Evolutionary conservation across 495 filamentous ascomycete species (phyloP).

Genomic region (Tricharina praecox): DNA sequence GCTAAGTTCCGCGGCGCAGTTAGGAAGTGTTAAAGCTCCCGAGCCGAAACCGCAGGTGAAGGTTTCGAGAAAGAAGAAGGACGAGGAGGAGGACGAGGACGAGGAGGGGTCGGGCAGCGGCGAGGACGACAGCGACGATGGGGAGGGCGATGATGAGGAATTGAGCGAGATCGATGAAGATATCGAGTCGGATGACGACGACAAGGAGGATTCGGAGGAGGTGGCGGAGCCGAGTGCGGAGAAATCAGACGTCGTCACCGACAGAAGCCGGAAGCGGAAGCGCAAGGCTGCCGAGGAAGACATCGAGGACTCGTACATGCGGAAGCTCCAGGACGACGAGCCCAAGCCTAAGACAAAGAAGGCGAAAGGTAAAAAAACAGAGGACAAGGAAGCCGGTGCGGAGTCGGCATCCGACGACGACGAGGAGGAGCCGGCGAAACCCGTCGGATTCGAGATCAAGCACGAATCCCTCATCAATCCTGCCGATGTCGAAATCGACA

Average conservation of each 20-base stretch:
- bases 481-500: constrained; percentile 49
- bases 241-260: constrained; percentile 20
- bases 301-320: constrained; percentile 67
- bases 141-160: constrained; percentile 12
- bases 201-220: constrained; percentile 30
- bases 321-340: constrained; percentile 47
- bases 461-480: constrained; percentile 39
- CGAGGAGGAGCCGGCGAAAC: constrained; percentile 23
- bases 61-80: no score
- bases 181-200: constrained; percentile 19
- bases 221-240: constrained; percentile 27
- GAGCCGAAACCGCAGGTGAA: no score
- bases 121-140: constrained; percentile 18
- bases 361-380: constrained; percentile 30
- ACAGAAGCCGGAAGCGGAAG: constrained; percentile 62
- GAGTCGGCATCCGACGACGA: constrained; percentile 23
- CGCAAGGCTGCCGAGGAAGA: constrained; percentile 51
- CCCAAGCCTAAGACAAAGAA: constrained; percentile 31
- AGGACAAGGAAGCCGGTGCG: constrained; percentile 25
- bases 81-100: no score
- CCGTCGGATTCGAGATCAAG: constrained; percentile 16
- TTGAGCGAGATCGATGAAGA: constrained; percentile 17
- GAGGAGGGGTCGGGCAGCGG: constrained; percentile 31
- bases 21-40: constrained; percentile 48
- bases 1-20: constrained; percentile 32